Evolutionary conservation across 371 early-diverging fungal species (phyloP), one percentile per base, ranked within the genome.

Genomic region (Apophysomyces ossiformis): DNA sequence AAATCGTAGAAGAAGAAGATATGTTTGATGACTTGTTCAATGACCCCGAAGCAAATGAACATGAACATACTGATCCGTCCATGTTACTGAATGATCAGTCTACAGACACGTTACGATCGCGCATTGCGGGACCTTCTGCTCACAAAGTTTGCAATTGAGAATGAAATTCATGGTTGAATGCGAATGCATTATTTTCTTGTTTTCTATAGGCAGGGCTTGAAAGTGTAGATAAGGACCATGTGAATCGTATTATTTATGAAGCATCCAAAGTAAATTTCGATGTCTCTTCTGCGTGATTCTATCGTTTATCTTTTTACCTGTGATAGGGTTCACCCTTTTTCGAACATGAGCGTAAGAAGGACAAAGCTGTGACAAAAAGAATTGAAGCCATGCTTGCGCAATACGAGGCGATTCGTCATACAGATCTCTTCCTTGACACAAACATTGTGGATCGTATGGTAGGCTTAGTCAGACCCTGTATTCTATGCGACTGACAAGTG

Each of bases 251-350:
- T 36, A 85, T 89, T n/a, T 89, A 87, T 59, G 87, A 89, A 64
- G 76, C 79, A 7, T 87, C 89, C 35, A 88, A 88, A 73, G 87
- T 82, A 72, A 0, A 47, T 45, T 18, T 44, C 36, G 9, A 21
- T 39, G 9, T 21, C 58, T 37, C 4, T 58, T 63, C 60, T 21
- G 32, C 47, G 11, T 32, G 9, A 1, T 63, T 35, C 57, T 54
- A 12, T 43, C 41, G 18, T 18, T 32, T 56, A 11, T 37, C 16
- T 16, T 37, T 39, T 46, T 26, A 2, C 9, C 35, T 62, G 18
- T 37, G 11, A 54, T 47, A 90, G 86, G 88, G 88, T 5, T 86
- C 89, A 3, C 70, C 76, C 15, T 91, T 87, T 70, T 87, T 85
- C 72, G 76, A 87, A 47, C 72, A 82, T 57, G 85, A 89, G 61